Percentiles rank a stretch among this genome's conserved stretches.
phyloP scores from a whole-genome alignment of 805 yeast species.

The Tetrapisispora nanseiensis region DNA sequence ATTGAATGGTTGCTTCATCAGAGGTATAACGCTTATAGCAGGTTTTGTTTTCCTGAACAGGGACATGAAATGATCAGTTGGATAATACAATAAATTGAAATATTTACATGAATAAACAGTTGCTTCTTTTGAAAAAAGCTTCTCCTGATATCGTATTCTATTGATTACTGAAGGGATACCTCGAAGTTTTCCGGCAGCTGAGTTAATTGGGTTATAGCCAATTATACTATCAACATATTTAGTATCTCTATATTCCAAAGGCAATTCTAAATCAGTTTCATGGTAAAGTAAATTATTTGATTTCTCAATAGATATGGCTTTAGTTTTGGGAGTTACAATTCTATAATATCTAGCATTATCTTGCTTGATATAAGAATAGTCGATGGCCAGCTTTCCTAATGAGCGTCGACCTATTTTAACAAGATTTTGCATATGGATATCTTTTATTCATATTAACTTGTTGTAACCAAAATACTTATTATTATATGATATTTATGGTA shows the following conservation, averaged over 20 bases:
- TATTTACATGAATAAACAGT: conserved; percentile 16
- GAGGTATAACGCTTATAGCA: conserved; percentile 15
- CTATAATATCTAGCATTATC: neutral
- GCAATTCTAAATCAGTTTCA: conserved; percentile 9
- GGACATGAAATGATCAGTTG: conserved; percentile 23
- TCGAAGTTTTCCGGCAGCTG: conserved; percentile 1
- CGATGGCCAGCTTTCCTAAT: neutral
- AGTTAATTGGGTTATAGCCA: neutral
- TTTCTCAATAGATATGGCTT: neutral
- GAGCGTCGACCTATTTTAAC: neutral
- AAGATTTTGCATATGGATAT: neutral
- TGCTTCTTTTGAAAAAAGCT: conserved; percentile 10
- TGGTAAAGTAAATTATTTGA: neutral
- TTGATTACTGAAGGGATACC: conserved; percentile 4
- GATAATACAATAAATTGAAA: conserved; percentile 19
- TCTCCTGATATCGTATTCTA: conserved; percentile 7
- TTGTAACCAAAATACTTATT: neutral
- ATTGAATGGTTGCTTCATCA: conserved; percentile 11
- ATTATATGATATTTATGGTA: too few species aligned
- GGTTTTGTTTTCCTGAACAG: conserved; percentile 26
- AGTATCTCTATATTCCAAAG: neutral
- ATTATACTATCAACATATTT: neutral
- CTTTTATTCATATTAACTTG: neutral
- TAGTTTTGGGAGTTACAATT: neutral
- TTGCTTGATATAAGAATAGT: neutral